These are phyloP conservation scores for Multifurca ochricompacta DNA, from an alignment of 768 basidiomycete genomes.

Conservation along the genomic window DNA sequence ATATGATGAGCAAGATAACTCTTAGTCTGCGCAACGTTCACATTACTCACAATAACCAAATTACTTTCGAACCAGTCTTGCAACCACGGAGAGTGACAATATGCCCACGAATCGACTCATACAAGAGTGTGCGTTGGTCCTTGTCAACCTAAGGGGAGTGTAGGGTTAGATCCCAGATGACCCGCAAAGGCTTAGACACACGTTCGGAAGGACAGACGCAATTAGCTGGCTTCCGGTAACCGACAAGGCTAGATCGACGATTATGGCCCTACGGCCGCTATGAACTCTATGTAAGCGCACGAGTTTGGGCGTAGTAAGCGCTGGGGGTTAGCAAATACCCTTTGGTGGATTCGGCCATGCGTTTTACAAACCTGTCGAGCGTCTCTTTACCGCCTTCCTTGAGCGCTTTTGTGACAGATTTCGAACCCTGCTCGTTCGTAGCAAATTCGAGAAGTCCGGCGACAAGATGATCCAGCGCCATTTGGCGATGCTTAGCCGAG, in stretches of 20 bases:
- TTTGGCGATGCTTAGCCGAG: conserved; percentile 60
- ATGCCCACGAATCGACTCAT: conserved; percentile 81
- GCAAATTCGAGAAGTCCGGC: conserved; percentile 72
- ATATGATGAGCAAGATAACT: background rate
- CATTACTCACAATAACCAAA: conserved; percentile 68
- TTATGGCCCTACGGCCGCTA: conserved; percentile 70
- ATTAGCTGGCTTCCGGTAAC: conserved; percentile 82
- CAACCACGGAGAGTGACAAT: conserved; percentile 87
- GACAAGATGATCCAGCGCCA: conserved; percentile 73
- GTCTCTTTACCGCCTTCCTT: conserved; percentile 79
- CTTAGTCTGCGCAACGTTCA: background rate
- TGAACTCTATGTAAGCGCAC: conserved; percentile 4
- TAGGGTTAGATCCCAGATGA: background rate
- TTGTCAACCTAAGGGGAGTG: conserved; percentile 57
- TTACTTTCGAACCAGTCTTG: conserved; percentile 87
- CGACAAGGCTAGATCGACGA: conserved; percentile 79
- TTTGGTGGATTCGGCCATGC: conserved; percentile 83
- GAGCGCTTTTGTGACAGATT: conserved; percentile 78
- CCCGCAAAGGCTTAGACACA: conserved; percentile 28
- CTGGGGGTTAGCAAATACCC: conserved; percentile 38
- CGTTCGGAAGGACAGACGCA: conserved; percentile 71
- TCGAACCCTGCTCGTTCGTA: conserved; percentile 79
- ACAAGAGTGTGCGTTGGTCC: conserved; percentile 73
- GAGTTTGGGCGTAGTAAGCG: background rate
- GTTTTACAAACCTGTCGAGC: conserved; percentile 61